phyloP scores from a whole-genome alignment of 805 yeast genomes.

The Zygotorulaspora sp. region DNA sequence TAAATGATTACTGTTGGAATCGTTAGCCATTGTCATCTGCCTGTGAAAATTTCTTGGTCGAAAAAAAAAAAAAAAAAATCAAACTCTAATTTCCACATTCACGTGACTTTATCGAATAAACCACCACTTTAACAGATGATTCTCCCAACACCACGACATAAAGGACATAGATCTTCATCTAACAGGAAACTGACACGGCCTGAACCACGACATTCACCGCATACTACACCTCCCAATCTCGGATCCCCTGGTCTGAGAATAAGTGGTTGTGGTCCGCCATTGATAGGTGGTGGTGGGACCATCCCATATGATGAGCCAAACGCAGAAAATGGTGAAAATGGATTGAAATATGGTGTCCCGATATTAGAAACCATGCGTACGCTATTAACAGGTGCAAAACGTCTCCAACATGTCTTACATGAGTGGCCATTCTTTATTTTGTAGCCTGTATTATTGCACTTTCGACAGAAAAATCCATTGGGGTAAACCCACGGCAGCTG shows the following conservation, averaged over 20 bases:
- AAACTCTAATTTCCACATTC: too few relatives aligned
- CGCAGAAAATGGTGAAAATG: constrained; percentile 3
- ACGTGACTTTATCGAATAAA: constrained; percentile 9
- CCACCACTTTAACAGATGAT: constrained; percentile 28
- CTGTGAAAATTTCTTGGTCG: constrained; percentile 6
- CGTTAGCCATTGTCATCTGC: constrained; percentile 7
- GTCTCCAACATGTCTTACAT: constrained; percentile 68
- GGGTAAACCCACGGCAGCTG: constrained; percentile 67
- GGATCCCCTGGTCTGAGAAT: constrained; percentile 76
- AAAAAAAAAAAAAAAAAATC: constrained; percentile 3
- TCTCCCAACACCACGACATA: constrained; percentile 67
- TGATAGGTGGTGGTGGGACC: constrained; percentile 27
- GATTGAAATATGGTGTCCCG: constrained; percentile 8
- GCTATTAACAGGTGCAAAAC: constrained; percentile 44
- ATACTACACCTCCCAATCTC: constrained; percentile 61
- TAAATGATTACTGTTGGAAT: too few relatives aligned
- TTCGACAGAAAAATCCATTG: constrained; percentile 51
- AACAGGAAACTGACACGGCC: constrained; percentile 54
- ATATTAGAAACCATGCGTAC: constrained; percentile 23
- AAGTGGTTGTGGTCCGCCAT: constrained; percentile 25
- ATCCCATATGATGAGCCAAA: constrained; percentile 10
- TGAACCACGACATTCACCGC: constrained; percentile 68
- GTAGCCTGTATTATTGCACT: constrained; percentile 72
- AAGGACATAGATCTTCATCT: constrained; percentile 58
- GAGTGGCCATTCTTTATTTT: constrained; percentile 54